Percentiles rank a stretch among this genome's conserved stretches.
Evolutionary conservation across 768 basidiomycete species (phyloP).

Genomic region (Leccinum subgranulosum): DNA sequence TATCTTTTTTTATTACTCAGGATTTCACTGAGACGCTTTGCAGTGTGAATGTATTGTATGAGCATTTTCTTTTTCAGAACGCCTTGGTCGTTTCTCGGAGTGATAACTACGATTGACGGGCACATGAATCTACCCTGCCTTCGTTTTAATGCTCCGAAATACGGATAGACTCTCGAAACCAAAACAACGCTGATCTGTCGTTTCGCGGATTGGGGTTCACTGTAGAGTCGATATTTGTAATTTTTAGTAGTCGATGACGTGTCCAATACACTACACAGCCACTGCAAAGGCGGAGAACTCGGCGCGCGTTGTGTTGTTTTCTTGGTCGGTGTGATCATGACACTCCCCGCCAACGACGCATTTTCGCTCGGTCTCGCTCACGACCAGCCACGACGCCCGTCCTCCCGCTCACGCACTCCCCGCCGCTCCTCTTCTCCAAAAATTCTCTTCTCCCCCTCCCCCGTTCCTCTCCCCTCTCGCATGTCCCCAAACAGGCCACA

Average conservation of each 20-base stretch:
- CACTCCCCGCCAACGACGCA: slow-evolving; percentile 35
- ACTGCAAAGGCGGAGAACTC: not conserved
- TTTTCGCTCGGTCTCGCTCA: slow-evolving; percentile 35
- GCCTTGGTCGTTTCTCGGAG: slow-evolving; percentile 42
- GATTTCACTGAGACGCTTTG: not conserved
- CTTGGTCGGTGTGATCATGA: slow-evolving; percentile 17
- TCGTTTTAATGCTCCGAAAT: slow-evolving; percentile 86
- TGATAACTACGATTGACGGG: slow-evolving; percentile 84
- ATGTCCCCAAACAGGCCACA: slow-evolving; percentile 38
- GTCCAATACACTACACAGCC: slow-evolving; percentile 13
- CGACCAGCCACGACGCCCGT: slow-evolving; percentile 32
- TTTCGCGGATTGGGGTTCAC: slow-evolving; percentile 28
- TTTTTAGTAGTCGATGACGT: not conserved
- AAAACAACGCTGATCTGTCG: slow-evolving; percentile 43
- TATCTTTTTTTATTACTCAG: no score
- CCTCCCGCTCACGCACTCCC: slow-evolving; percentile 21
- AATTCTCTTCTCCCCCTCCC: slow-evolving; percentile 38
- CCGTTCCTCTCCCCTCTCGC: slow-evolving; percentile 19
- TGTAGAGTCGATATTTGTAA: slow-evolving; percentile 29
- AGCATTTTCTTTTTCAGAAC: not conserved
- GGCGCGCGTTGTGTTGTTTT: not conserved
- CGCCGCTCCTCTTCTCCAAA: slow-evolving; percentile 49
- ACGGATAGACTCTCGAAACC: slow-evolving; percentile 59
- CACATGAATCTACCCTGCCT: slow-evolving; percentile 52
- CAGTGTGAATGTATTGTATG: not conserved